Conservation (phyloP, 106 monocot genomes). For the Phalaenopsis equestris region DNA sequence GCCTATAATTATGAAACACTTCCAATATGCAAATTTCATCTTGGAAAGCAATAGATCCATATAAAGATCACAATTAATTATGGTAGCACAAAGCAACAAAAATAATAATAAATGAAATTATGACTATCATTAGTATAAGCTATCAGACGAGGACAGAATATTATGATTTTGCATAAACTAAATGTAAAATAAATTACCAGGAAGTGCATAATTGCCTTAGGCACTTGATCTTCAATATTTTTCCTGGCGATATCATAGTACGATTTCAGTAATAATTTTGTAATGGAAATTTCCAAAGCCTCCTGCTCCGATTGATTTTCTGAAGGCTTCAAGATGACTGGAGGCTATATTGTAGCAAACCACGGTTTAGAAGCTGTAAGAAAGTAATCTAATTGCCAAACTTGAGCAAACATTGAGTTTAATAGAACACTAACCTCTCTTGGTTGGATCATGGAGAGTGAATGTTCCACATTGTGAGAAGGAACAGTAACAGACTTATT, state of each 20-base stretch:
- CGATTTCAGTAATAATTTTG: constrained; percentile 79
- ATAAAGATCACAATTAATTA: no score
- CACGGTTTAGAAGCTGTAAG: neutral
- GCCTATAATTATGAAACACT: no score
- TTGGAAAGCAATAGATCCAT: no score
- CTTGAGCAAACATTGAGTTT: neutral
- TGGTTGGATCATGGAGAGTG: constrained; percentile 58
- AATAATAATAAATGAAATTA: no score
- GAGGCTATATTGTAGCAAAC: constrained; percentile 40
- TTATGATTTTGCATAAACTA: neutral
- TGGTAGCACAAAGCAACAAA: no score
- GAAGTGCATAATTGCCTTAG: constrained; percentile 98
- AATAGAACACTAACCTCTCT: constrained; percentile 53
- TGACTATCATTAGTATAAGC: no score
- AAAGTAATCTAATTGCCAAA: neutral
- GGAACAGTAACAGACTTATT: constrained; percentile 30
- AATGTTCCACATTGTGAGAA: constrained; percentile 40
- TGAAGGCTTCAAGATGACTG: constrained; percentile 67
- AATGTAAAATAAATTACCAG: constrained; percentile 41
- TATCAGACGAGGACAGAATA: no score
- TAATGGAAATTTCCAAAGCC: constrained; percentile 68
- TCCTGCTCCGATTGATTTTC: constrained; percentile 82
- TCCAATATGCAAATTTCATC: no score
- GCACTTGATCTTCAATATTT: constrained; percentile 84
- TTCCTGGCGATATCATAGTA: constrained; percentile 97